Evolutionary conservation across 106 monocot genomes (phyloP).

Genomic region (Apostasia shenzhenica): DNA sequence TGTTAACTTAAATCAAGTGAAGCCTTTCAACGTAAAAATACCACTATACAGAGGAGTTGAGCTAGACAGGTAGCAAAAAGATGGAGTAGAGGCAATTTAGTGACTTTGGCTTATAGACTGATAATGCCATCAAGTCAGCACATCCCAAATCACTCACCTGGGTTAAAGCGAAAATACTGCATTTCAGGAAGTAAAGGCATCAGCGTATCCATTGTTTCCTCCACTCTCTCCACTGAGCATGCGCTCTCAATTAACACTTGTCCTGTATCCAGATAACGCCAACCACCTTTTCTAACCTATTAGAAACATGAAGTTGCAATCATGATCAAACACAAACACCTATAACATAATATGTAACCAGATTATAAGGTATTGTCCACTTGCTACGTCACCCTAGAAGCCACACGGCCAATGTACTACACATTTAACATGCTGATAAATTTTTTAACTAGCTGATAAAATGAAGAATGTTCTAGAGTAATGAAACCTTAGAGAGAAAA

Average conservation of each 20-base stretch:
- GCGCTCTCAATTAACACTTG: constrained; percentile 98
- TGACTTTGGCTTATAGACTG: neutral
- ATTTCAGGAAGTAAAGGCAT: constrained; percentile 87
- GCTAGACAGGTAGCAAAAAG: neutral
- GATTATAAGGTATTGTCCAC: too few relatives aligned
- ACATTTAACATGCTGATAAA: too few relatives aligned
- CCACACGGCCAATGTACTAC: too few relatives aligned
- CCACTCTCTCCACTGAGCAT: constrained; percentile 91
- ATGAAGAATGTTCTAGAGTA: too few relatives aligned
- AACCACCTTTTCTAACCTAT: constrained; percentile 93
- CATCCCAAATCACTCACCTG: constrained; percentile 34
- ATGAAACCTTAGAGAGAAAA: neutral
- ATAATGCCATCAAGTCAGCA: neutral
- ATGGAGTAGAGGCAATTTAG: neutral
- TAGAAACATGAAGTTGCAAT: neutral
- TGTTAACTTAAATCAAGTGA: neutral
- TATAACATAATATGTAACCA: too few relatives aligned
- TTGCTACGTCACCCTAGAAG: too few relatives aligned
- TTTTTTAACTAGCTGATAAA: too few relatives aligned
- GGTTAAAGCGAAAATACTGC: constrained; percentile 93
- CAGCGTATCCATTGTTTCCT: constrained; percentile 80
- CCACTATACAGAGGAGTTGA: neutral
- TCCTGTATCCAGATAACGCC: constrained; percentile 97
- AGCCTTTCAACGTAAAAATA: neutral
- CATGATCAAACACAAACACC: neutral